Evolutionary conservation across 2,329 filamentous ascomycete species (phyloP), one percentile per base, ranked within the genome.

Genomic region (Fonsecaea erecta): DNA sequence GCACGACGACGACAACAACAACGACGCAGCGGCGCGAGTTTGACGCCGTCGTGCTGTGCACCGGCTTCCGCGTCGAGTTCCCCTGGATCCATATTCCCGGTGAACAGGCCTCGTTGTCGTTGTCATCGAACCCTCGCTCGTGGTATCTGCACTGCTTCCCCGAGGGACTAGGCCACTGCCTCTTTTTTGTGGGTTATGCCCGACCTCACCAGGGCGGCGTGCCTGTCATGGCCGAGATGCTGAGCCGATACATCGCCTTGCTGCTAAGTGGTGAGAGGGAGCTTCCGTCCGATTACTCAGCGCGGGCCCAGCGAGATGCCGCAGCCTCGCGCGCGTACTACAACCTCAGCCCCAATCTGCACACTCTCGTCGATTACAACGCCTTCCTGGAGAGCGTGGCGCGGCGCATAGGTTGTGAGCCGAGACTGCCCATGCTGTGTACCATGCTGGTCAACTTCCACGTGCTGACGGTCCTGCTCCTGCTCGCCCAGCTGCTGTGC

Each of bases 81-180:
- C 57, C 51, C 1, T 65, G 63, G 63, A 60, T 65, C 18, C 63
- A 34, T 21, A 7, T 65, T 18, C 46, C 52, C 2, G 58, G 51
- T 2, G 48, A 52, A 30, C 28, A 30, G 8, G n/a, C n/a, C n/a
- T 8, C 3, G 12, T 16, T 16, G 9, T 1, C 7, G 11, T 34
- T 65, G n/a, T 65, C 57, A n/a, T 30, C 58, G 8, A 65, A 62
- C 30, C 63, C 63, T 9, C 57, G 63, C 14, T 62, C 51, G 43
- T 65, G 63, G 63, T 65, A 55, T 37, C 57, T 62, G 63, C 57
- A 65, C 30, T 56, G 56, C 63, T 65, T 65, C 34, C 63, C 63
- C 18, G 35, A 55, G 21, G 30, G 34, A 2, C n/a, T 65, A n/a
- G 57, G 63, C 34, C 63, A 65, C 26, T 65, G 63, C 18, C 63